Conservation (phyloP, 805 yeast genomes). For the Kregervanrija fluxuum region DNA sequence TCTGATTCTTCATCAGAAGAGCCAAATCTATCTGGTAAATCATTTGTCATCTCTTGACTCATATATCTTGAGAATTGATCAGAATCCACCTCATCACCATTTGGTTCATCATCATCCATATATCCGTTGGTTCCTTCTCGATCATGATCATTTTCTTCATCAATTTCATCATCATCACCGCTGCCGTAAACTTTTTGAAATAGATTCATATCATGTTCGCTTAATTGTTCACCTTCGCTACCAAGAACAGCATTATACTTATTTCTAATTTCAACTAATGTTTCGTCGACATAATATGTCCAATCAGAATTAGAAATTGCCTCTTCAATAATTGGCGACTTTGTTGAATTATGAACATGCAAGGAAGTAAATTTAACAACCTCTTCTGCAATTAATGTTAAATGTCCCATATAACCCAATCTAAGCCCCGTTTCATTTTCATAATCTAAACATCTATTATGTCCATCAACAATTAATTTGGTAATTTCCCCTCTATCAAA, state of each 20-base stretch:
- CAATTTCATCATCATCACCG: constrained; percentile 19
- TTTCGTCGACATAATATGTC: constrained; percentile 65
- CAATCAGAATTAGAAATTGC: constrained; percentile 22
- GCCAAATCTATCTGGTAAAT: constrained; percentile 40
- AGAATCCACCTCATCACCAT: constrained; percentile 22
- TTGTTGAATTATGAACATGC: constrained; percentile 47
- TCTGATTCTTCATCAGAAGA: constrained; percentile 53
- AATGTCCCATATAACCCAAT: constrained; percentile 95
- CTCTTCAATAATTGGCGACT: constrained; percentile 45
- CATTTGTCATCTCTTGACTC: constrained; percentile 64
- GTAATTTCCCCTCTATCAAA: constrained; percentile 59
- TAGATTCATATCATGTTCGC: constrained; percentile 29
- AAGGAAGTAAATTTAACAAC: constrained; percentile 77
- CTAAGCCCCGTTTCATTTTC: constrained; percentile 57
- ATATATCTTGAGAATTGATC: constrained; percentile 66
- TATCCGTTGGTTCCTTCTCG: constrained; percentile 13
- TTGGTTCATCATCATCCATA: constrained; percentile 12
- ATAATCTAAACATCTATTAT: constrained; percentile 48
- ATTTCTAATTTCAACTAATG: constrained; percentile 82
- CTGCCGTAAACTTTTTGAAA: constrained; percentile 20
- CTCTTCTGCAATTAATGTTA: constrained; percentile 90
- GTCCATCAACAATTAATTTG: constrained; percentile 54
- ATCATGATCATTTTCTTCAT: constrained; percentile 18
- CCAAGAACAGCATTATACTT: constrained; percentile 93
- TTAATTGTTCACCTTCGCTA: constrained; percentile 31